Percentiles rank a stretch among this genome's conserved stretches.
phyloP scores from a whole-genome alignment of 768 basidiomycete genomes.

The Trametes maxima region DNA sequence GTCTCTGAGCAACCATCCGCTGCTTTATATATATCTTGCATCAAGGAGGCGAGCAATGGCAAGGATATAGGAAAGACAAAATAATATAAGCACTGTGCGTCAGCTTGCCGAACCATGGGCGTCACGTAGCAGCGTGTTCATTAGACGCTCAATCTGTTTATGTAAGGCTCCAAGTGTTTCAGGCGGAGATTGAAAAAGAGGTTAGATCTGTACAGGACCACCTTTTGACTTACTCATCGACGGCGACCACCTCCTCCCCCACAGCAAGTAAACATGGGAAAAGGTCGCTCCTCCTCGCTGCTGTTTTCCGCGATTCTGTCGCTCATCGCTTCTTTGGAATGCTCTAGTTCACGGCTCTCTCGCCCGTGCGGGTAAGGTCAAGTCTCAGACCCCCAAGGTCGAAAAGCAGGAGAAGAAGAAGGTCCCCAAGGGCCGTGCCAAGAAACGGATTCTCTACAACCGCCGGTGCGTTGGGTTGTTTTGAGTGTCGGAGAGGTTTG shows the following conservation, averaged over 20 bases:
- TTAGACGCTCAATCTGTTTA: neutral
- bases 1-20: too few species aligned
- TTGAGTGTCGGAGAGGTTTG: neutral
- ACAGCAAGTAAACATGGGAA: constrained; percentile 75
- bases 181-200: constrained; percentile 11
- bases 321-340: constrained; percentile 14
- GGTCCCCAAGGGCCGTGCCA: constrained; percentile 94
- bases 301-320: constrained; percentile 2
- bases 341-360: constrained; percentile 93
- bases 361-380: constrained; percentile 99
- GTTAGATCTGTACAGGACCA: constrained; percentile 28
- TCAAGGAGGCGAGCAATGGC: too few species aligned
- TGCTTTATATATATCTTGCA: too few species aligned
- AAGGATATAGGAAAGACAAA: too few species aligned
- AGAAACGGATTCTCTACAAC: constrained; percentile 95
- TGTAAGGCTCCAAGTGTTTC: neutral
- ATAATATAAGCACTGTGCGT: too few species aligned
- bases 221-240: constrained; percentile 31
- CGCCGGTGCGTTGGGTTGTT: constrained; percentile 62
- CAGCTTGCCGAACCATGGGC: too few species aligned
- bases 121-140: too few species aligned
- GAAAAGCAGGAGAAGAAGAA: constrained; percentile 99
- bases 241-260: constrained; percentile 39
- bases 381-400: constrained; percentile 97
- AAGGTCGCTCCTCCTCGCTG: constrained; percentile 44